Evolutionary conservation across 2,329 filamentous ascomycete genomes (phyloP), one percentile per base, ranked within the genome.

Genomic region (Exserohilum turcica): DNA sequence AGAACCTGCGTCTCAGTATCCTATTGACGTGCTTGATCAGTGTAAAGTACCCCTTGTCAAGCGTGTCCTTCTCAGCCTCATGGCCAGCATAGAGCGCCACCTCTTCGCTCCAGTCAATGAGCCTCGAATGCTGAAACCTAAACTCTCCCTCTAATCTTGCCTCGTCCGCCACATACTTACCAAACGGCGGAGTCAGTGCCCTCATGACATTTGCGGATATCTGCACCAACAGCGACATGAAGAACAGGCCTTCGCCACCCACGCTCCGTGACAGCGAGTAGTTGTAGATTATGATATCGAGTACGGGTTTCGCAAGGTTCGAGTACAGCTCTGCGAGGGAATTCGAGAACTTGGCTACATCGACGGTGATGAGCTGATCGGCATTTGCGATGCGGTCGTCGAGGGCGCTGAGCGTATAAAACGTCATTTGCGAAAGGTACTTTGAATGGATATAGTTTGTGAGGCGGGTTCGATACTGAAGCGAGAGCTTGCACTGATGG

Each of bases 1-100:
- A 97, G 74, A 99, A 90, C 43, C 94, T 86, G 57, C 91, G 83
- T 33, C 92, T 84, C 57, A 99, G 78, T 61, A 97, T 97, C 69
- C 96, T 88, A 75, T 99, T 99, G 71, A 99, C 93, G 76, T 99
- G 94, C 77, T 97, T 97, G 79, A 99, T 99, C 32, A 99, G 82
- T 2, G 94, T 99, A 71, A 99, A 99, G 76, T 99, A 99, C 13
- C 94, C 93, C 78, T 97, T 97, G 76, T 99, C 94, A 47, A 99
- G 81, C 0, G 90, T 95, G 72, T 97, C 91, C 74, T 97, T 97
- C 76, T 99, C 94, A 9, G 90, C 92, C 66, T 93, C 89, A 66
- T 97, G 92, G 19, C 94, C 94, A 40, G 87, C 85, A 69, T 97
- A 97, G 7, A 99, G 80, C 1, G 94, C 94, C 4, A 99, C 85